These are phyloP conservation scores for Plasmodium chabaudi DNA, from an alignment of 169 alveolate species.

Conservation along the genomic window DNA sequence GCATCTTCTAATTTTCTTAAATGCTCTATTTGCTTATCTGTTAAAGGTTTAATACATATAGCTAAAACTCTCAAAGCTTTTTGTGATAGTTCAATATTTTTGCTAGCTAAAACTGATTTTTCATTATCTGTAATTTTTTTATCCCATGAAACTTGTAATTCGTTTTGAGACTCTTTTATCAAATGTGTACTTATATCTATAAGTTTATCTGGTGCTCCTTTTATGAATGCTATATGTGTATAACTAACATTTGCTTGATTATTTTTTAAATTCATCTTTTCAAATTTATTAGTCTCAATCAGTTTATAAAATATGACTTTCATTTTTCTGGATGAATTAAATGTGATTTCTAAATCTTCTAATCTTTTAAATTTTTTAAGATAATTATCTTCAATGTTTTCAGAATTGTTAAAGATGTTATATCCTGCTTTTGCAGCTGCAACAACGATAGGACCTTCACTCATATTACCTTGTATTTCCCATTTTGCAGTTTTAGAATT, in stretches of 20 bases:
- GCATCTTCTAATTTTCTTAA: slow-evolving; percentile 85
- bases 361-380: slow-evolving; percentile 75
- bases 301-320: slow-evolving; percentile 90
- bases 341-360: slow-evolving; percentile 90
- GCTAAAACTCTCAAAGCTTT: slow-evolving; percentile 91
- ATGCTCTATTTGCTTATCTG: slow-evolving; percentile 80
- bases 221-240: slow-evolving; percentile 91
- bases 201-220: slow-evolving; percentile 93
- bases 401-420: slow-evolving; percentile 47
- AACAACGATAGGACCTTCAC: slow-evolving; percentile 92
- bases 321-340: slow-evolving; percentile 92
- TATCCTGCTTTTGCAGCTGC: slow-evolving; percentile 92
- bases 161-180: slow-evolving; percentile 46
- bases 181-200: slow-evolving; percentile 37
- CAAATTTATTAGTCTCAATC: slow-evolving; percentile 19
- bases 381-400: slow-evolving; percentile 15
- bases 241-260: slow-evolving; percentile 4
- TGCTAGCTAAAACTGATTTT: slow-evolving; percentile 20
- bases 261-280: slow-evolving; percentile 79
- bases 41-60: slow-evolving; percentile 88
- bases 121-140: slow-evolving; percentile 33
- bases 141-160: slow-evolving; percentile 21
- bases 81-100: slow-evolving; percentile 82
- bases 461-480: slow-evolving; percentile 91
- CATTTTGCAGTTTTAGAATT: slow-evolving; percentile 82